Evolutionary conservation across 352 stramenopile species (phyloP).

Genomic region (Phytophthora colocasiae): DNA sequence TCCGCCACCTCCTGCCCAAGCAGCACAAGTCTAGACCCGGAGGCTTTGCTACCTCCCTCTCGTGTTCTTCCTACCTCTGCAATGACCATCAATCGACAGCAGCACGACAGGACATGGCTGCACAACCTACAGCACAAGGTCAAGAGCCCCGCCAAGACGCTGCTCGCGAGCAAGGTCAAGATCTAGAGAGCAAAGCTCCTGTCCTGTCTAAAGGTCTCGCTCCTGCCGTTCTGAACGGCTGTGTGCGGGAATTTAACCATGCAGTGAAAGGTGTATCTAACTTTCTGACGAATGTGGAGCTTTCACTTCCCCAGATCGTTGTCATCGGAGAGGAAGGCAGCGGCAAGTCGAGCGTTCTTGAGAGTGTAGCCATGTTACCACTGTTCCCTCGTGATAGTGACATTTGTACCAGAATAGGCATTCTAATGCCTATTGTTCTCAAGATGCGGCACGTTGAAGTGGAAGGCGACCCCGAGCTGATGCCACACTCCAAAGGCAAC

Average conservation of each 20-base stretch:
- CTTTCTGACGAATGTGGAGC: conserved; percentile 17
- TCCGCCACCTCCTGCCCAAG: too few relatives aligned
- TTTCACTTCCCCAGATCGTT: conserved; percentile 47
- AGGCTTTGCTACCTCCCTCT: too few relatives aligned
- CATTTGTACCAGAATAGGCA: conserved; percentile 46
- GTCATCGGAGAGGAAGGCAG: conserved; percentile 56
- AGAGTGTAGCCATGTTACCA: conserved; percentile 53
- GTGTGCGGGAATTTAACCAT: conserved; percentile 41
- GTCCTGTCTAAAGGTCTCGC: conserved; percentile 12
- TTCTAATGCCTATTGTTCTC: conserved; percentile 55
- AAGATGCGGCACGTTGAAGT: conserved; percentile 40
- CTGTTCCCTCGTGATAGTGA: conserved; percentile 49
- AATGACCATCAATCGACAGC: too few relatives aligned
- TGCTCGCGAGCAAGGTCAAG: background rate
- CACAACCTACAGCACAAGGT: background rate
- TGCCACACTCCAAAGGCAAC: conserved; percentile 19
- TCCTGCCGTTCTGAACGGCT: conserved; percentile 41
- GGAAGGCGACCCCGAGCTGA: conserved; percentile 32
- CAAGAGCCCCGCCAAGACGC: background rate
- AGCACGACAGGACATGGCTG: background rate
- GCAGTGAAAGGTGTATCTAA: conserved; percentile 30
- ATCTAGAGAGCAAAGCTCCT: background rate
- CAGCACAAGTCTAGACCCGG: too few relatives aligned
- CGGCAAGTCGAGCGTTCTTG: conserved; percentile 59
- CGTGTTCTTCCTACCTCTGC: too few relatives aligned